Base-by-base conservation (phyloP, 768 basidiomycete genomes). In the Lactifluus rugatus region DNA sequence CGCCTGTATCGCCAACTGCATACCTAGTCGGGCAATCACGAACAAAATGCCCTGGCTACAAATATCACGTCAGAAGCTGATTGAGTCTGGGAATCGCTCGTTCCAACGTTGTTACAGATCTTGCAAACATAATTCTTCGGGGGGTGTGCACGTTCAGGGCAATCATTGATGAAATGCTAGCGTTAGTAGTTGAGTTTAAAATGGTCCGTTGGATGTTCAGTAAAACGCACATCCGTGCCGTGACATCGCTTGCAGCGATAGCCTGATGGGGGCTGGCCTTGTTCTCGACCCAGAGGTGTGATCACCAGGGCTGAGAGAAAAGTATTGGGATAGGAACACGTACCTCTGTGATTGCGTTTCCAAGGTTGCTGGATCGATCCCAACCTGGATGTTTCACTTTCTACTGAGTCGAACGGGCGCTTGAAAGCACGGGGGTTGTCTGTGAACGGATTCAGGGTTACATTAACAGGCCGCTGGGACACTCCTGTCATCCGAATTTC, bases 101-200 rank as follows among this genome's bases (percentile, higher is more conserved):
- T 16, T 67, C 75, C 59, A 57, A 87, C 88, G 42, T 76, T 80
- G 62, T 82, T 80, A 66, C 93, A 97, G 25, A 93, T 81, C 67
- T 81, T 90, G 76, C 94, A 96, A 10, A 91, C 70, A 66, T 97
- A 97, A 26, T 83, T 81, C 65, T 92, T 89, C 46, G 88, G 83
- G 7, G 92, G 91, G 57, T 81, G 84, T 14, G 74, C 75, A 61
- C 86, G 76, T 55, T 88, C 82, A 3, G 89, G 89, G 65, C 89
- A 92, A 59, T 82, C 78, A 50, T 77, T 81, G 62, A 89, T 84
- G 59, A 83, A 84, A 70, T 93, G 89, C 88, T 91, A 52, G 39
- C 3, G 37, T 34, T 11, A 14, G 14, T 52, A 31, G 9, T 4
- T 31, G 16, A 48, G n/a, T 34, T n/a, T 5, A 23, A 8, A 31